These are phyloP conservation scores for Solanum rostratum DNA, from an alignment of 257 asterid genomes.

Conservation along the genomic window DNA sequence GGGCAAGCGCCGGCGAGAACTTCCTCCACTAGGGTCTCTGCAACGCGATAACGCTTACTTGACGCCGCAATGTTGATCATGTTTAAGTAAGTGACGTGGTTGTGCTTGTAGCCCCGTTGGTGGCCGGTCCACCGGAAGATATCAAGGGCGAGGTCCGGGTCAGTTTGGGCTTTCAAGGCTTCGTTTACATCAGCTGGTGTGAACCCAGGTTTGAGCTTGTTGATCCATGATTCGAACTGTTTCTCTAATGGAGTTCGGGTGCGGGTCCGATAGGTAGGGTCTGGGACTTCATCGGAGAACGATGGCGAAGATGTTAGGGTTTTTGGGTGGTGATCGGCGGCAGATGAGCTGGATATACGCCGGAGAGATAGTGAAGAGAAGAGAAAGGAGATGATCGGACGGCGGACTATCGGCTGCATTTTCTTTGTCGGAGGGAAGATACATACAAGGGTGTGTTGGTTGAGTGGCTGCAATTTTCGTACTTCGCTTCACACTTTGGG, in stretches of 20 bases:
- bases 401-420: constrained; percentile 5
- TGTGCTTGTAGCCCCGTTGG: constrained; percentile 81
- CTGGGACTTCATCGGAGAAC: constrained; percentile 3
- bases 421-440: not conserved
- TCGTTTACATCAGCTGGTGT: constrained; percentile 56
- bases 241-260: constrained; percentile 56
- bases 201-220: constrained; percentile 76
- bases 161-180: constrained; percentile 59
- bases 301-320: constrained; percentile 4
- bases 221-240: constrained; percentile 75
- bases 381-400: constrained; percentile 12
- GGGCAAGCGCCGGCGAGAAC: constrained; percentile 83
- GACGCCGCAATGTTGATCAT: constrained; percentile 53
- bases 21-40: constrained; percentile 70
- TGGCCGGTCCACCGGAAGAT: constrained; percentile 95
- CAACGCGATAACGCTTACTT: constrained; percentile 57
- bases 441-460: not conserved
- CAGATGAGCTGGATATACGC: constrained; percentile 17
- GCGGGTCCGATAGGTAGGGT: constrained; percentile 17
- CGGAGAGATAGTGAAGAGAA: constrained; percentile 25
- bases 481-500: not conserved
- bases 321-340: constrained; percentile 5
- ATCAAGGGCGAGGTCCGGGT: constrained; percentile 90
- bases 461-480: not conserved
- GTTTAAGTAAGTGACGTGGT: constrained; percentile 47